Evolutionary conservation across 352 stramenopile species (phyloP).

Genomic region (Sclerospora graminicola): DNA sequence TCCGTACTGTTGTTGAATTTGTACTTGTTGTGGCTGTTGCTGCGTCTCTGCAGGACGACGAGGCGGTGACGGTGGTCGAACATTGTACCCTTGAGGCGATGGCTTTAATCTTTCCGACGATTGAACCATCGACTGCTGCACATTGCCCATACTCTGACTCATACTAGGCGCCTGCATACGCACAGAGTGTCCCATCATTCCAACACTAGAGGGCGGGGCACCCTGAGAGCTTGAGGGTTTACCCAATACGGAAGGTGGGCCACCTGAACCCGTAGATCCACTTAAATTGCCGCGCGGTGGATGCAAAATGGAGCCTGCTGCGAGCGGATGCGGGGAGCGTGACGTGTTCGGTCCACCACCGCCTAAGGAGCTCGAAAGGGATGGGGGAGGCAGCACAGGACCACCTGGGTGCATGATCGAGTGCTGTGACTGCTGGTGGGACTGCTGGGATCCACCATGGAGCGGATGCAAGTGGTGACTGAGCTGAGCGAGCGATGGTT

Average conservation of each 20-base stretch:
- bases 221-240: conserved; percentile 33
- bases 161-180: conserved; percentile 43
- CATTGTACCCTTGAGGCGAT: conserved; percentile 21
- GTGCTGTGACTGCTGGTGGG: conserved; percentile 14
- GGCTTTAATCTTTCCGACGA: conserved; percentile 25
- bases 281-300: conserved; percentile 37
- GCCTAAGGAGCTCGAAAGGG: conserved; percentile 45
- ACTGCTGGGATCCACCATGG: conserved; percentile 38
- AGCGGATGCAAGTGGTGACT: conserved; percentile 59
- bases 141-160: conserved; percentile 29
- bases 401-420: conserved; percentile 49
- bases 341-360: conserved; percentile 27
- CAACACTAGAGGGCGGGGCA: conserved; percentile 9
- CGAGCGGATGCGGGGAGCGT: conserved; percentile 55
- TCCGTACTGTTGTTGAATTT: conserved; percentile 43
- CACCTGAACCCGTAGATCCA: conserved; percentile 15
- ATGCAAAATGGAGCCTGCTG: conserved; percentile 57
- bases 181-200: conserved; percentile 47
- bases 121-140: conserved; percentile 20
- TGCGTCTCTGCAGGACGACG: conserved; percentile 30
- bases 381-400: conserved; percentile 49
- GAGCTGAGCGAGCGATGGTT: conserved; percentile 58
- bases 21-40: conserved; percentile 34
- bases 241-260: conserved; percentile 37
- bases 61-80: conserved; percentile 33